Conservation (phyloP, 2,329 filamentous ascomycete genomes). For the Colletotrichum eleusines region DNA sequence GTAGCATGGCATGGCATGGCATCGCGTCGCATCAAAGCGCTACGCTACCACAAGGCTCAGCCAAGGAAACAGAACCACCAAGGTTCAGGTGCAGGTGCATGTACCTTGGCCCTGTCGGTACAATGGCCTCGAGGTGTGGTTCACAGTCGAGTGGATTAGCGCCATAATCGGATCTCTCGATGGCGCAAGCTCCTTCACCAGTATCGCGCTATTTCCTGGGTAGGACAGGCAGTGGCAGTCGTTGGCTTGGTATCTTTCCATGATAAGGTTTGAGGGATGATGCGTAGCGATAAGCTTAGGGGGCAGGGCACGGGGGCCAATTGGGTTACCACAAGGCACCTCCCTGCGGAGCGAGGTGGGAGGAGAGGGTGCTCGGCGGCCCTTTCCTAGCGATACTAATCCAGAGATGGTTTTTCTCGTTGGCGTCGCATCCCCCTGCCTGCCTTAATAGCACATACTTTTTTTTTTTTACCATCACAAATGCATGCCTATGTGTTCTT, state of each 20-base stretch:
- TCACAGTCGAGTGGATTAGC: background rate
- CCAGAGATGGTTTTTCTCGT: background rate
- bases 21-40: constrained; percentile 17
- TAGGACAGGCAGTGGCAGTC: constrained; percentile 10
- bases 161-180: background rate
- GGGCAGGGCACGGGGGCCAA: constrained; percentile 12
- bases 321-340: constrained; percentile 11
- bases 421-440: background rate
- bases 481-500: background rate
- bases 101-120: constrained; percentile 5
- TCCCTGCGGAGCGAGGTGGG: constrained; percentile 1
- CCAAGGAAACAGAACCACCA: constrained; percentile 5
- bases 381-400: background rate
- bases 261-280: constrained; percentile 26
- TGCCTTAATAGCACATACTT: background rate
- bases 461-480: background rate
- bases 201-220: constrained; percentile 19
- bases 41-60: constrained; percentile 9
- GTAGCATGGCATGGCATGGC: background rate
- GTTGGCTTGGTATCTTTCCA: constrained; percentile 32
- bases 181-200: background rate
- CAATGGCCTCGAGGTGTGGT: background rate
- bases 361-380: background rate
- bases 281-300: constrained; percentile 21
- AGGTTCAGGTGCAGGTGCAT: constrained; percentile 1